These are phyloP conservation scores for Coniochaeta ligniaria DNA, from an alignment of 2,329 filamentous ascomycete species.

Conservation along the genomic window DNA sequence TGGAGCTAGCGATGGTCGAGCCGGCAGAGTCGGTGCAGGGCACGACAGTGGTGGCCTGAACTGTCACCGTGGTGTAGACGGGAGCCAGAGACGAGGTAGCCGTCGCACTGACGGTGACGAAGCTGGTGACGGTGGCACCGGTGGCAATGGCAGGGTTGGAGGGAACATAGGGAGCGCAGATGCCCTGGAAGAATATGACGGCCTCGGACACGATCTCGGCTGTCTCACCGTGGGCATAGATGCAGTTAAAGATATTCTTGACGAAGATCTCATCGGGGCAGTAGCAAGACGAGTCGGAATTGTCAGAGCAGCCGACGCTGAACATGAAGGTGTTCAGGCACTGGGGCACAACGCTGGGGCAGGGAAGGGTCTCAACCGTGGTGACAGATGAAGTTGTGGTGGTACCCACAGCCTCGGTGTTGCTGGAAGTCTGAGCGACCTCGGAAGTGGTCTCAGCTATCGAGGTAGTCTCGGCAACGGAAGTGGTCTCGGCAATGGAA, in stretches of 20 bases:
- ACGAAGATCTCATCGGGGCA: slow-evolving; percentile 75
- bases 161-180: slow-evolving; percentile 70
- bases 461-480: slow-evolving; percentile 4
- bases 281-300: slow-evolving; percentile 79
- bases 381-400: slow-evolving; percentile 22
- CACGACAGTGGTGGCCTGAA: slow-evolving; percentile 43
- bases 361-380: slow-evolving; percentile 39
- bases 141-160: slow-evolving; percentile 83
- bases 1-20: slow-evolving; percentile 40
- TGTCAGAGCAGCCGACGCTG: slow-evolving; percentile 68
- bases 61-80: slow-evolving; percentile 37
- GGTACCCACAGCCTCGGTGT: background rate
- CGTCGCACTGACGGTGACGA: slow-evolving; percentile 45
- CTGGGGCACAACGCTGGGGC: slow-evolving; percentile 69
- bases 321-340: slow-evolving; percentile 91
- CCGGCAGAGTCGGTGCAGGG: slow-evolving; percentile 39
- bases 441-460: background rate
- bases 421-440: background rate
- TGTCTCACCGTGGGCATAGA: slow-evolving; percentile 66
- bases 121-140: slow-evolving; percentile 55
- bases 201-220: slow-evolving; percentile 62
- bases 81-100: slow-evolving; percentile 26
- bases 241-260: slow-evolving; percentile 71
- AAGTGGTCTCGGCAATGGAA: slow-evolving; percentile 6
- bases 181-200: slow-evolving; percentile 80